These are phyloP conservation scores for Colletotrichum euphorbiae DNA, from an alignment of 2,329 filamentous ascomycete genomes.

Conservation along the genomic window DNA sequence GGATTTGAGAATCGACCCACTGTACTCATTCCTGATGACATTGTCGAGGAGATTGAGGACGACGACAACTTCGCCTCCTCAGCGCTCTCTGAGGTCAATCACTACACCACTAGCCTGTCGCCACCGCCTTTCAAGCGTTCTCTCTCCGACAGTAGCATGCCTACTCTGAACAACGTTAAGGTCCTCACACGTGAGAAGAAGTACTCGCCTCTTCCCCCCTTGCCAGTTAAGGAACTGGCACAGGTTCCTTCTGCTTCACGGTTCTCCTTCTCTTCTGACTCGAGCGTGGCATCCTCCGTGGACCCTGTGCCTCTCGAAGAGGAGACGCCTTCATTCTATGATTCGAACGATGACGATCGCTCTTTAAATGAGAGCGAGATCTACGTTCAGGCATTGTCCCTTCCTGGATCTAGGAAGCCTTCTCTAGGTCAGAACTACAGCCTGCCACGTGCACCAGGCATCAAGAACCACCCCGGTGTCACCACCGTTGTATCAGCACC, in stretches of 20 bases:
- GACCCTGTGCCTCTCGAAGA: constrained; percentile 54
- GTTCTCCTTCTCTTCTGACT: constrained; percentile 48
- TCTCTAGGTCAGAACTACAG: constrained; percentile 54
- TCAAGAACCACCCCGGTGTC: constrained; percentile 41
- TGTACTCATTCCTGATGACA: constrained; percentile 51
- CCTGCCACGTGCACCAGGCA: constrained; percentile 53
- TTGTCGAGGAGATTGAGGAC: constrained; percentile 53
- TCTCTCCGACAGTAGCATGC: constrained; percentile 47
- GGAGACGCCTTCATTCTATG: constrained; percentile 60
- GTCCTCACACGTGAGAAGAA: constrained; percentile 44
- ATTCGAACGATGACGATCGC: constrained; percentile 57
- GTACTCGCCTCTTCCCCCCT: constrained; percentile 27
- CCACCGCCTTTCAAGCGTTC: constrained; percentile 63
- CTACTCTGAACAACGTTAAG: constrained; percentile 42
- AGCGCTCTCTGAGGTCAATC: constrained; percentile 57
- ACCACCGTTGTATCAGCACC: constrained; percentile 48
- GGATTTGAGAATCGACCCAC: constrained; percentile 46
- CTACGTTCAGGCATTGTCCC: constrained; percentile 43
- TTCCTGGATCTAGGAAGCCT: constrained; percentile 35
- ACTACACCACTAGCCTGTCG: constrained; percentile 61
- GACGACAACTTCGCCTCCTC: constrained; percentile 73
- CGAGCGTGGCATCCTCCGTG: constrained; percentile 49
- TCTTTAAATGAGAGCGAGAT: constrained; percentile 51
- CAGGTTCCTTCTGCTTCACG: constrained; percentile 42
- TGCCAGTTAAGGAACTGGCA: constrained; percentile 18